Evolutionary conservation across 1,284 basidiomycete genomes (phyloP), one percentile per base, ranked within the genome.

Genomic region (Ceratobasidium sp.): DNA sequence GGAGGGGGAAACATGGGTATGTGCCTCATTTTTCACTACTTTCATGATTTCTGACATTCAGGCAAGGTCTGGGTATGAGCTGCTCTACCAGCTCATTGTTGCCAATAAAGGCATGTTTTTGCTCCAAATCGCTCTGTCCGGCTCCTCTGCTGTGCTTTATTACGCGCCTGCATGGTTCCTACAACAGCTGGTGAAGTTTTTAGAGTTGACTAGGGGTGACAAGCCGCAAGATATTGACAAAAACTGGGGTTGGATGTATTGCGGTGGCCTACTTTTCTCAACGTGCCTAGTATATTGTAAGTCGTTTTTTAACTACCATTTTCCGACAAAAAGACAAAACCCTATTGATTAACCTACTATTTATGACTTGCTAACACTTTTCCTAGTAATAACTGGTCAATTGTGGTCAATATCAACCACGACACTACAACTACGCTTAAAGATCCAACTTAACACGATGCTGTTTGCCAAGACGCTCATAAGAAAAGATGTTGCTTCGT

Each of bases 391-490:
- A 20, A 47, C 56, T 47, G 79, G 77, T 31, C 78, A 79, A 74
- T 61, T 79, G n/a, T 79, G 78, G 78, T 91, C 90, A 8, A 78
- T 94, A 56, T 88, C 92, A 3, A 94, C 90, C 1, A 92, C 92
- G 0, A 89, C 86, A 11, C 83, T 94, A 28, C 79, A 82, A 79
- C 89, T 90, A 81, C 89, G 92, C 37, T 84, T 97, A 60, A 89
- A 89, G 49, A 88, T 93, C 23, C 94, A 97, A 82, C 86, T 98
- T 71, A 97, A 97, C 84, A 90, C 93, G 13, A 89, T 93, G 75
- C 85, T 98, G 7, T 98, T 94, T 82, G 90, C 91, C 64, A 98
- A 98, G 85, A 97, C 95, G 0, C 89, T 98, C 3, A 89, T 94
- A 26, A 90, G 94, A 63, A 96, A 97, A 84, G 94, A 96, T 80